phyloP scores from a whole-genome alignment of 106 monocot species.

The Platanthera zijinensis region DNA sequence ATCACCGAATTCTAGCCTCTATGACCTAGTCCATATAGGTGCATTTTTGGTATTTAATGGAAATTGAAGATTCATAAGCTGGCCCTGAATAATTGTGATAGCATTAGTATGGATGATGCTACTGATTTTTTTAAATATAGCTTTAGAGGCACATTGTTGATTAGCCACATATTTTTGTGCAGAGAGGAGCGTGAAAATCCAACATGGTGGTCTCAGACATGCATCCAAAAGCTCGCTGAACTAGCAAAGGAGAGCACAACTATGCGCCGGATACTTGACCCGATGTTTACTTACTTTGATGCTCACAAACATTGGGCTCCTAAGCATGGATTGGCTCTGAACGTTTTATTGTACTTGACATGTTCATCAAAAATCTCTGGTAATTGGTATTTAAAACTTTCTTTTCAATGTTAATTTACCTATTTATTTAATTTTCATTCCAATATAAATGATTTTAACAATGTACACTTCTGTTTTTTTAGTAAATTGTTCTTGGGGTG shows the following conservation, averaged over 20 bases:
- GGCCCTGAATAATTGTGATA: no score
- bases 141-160: not conserved
- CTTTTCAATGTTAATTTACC: not conserved
- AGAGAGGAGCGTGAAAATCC: conserved; percentile 82
- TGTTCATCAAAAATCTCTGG: conserved; percentile 59
- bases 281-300: conserved; percentile 82
- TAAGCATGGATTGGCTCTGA: conserved; percentile 51
- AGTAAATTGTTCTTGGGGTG: no score
- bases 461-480: not conserved
- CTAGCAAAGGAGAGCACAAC: conserved; percentile 86
- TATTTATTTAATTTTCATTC: not conserved
- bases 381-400: conserved; percentile 14
- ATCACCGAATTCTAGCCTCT: not conserved
- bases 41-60: not conserved
- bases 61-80: no score
- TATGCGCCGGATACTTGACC: conserved; percentile 70
- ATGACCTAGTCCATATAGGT: not conserved
- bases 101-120: no score
- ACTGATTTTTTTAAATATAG: not conserved
- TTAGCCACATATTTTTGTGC: conserved; percentile 7
- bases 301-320: conserved; percentile 59
- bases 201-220: conserved; percentile 74
- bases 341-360: conserved; percentile 66
- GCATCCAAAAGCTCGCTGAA: conserved; percentile 79
- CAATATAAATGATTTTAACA: not conserved